Percentiles rank a stretch among this genome's conserved stretches.
Evolutionary conservation across 179 eudicot species (phyloP).

Genomic region (Heliamphora pulchella): DNA sequence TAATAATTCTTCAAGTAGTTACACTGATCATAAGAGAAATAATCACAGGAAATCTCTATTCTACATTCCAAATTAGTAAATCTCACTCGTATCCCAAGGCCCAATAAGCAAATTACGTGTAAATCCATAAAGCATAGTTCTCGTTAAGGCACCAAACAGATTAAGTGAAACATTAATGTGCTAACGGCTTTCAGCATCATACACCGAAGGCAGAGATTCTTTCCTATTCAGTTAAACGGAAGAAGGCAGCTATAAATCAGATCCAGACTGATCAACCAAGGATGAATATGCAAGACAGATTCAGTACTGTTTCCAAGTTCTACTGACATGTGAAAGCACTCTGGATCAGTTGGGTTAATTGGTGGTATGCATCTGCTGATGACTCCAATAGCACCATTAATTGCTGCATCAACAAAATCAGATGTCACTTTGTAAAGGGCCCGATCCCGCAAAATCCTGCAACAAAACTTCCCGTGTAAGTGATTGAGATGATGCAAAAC

Average conservation of each 20-base stretch:
- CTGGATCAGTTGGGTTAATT: slow-evolving; percentile 97
- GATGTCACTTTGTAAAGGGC: slow-evolving; percentile 95
- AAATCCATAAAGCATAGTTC: neutral
- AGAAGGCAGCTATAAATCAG: slow-evolving; percentile 6
- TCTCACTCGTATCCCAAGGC: neutral
- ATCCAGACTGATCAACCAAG: neutral
- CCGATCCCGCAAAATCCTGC: slow-evolving; percentile 90
- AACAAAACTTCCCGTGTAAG: slow-evolving; percentile 12
- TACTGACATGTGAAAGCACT: slow-evolving; percentile 98
- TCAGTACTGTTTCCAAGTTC: neutral
- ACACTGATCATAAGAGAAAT: neutral
- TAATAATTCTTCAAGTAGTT: neutral
- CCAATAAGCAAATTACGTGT: neutral
- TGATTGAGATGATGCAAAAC: slow-evolving; percentile 1
- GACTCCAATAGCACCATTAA: slow-evolving; percentile 90
- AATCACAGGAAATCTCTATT: neutral
- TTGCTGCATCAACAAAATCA: slow-evolving; percentile 98
- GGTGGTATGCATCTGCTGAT: slow-evolving; percentile 95
- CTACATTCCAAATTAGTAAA: neutral
- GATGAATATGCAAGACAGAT: neutral
- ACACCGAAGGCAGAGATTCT: slow-evolving; percentile 8
- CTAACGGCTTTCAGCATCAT: neutral
- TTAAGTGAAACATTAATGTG: neutral
- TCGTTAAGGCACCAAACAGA: neutral
- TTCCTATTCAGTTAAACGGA: slow-evolving; percentile 5